Conservation (phyloP, 1,139 yeast species). For the Nadsonia starkeyi-henricii region DNA sequence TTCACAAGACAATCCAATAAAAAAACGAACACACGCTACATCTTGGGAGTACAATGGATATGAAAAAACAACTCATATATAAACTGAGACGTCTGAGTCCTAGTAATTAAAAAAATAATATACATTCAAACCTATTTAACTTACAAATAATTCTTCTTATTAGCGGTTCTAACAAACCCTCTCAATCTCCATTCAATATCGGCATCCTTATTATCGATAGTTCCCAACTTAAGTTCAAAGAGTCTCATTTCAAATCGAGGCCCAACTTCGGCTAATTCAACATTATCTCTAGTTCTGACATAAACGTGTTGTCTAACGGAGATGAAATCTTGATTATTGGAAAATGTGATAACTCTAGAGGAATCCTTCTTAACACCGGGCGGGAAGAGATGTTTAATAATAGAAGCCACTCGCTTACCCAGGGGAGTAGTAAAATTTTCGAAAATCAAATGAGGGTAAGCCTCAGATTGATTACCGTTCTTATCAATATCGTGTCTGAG, state of each 20-base stretch:
- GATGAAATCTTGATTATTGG: slow-evolving; percentile 81
- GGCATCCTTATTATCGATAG: slow-evolving; percentile 91
- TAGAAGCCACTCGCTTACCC: slow-evolving; percentile 70
- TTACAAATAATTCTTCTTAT: slow-evolving; percentile 72
- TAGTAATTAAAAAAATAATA: too few relatives aligned
- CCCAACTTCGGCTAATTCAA: slow-evolving; percentile 90
- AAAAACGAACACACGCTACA: too few relatives aligned
- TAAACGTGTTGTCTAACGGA: slow-evolving; percentile 92
- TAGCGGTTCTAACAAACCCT: slow-evolving; percentile 88
- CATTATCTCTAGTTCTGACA: slow-evolving; percentile 71
- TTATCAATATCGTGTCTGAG: slow-evolving; percentile 83
- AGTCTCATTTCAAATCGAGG: slow-evolving; percentile 97
- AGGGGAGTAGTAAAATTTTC: slow-evolving; percentile 77
- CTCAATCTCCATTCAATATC: slow-evolving; percentile 94
- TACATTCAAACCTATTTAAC: neutral
- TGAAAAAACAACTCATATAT: too few relatives aligned
- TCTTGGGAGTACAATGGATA: too few relatives aligned
- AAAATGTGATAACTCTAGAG: slow-evolving; percentile 80
- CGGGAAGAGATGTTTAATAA: slow-evolving; percentile 82
- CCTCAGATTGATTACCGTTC: slow-evolving; percentile 79
- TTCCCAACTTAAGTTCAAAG: slow-evolving; percentile 77
- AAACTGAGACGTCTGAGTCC: too few relatives aligned
- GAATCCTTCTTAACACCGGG: slow-evolving; percentile 91
- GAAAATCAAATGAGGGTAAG: slow-evolving; percentile 85
- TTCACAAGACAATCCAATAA: too few relatives aligned